These are phyloP conservation scores for Radiomyces spectabilis DNA, from an alignment of 192 early-diverging fungal species.

Conservation along the genomic window DNA sequence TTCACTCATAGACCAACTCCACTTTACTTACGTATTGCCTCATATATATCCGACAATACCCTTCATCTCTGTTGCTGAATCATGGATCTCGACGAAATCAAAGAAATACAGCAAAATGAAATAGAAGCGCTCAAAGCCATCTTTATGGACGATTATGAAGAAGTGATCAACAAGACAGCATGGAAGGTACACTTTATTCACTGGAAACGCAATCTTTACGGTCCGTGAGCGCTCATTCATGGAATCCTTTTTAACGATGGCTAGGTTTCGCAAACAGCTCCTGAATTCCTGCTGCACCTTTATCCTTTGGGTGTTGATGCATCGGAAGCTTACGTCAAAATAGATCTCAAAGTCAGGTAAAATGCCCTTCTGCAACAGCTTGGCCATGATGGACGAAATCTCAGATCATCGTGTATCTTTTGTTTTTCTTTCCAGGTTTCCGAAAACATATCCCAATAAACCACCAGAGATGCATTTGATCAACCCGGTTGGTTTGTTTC, in stretches of 20 bases:
- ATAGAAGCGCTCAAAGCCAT: constrained; percentile 62
- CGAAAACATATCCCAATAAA: constrained; percentile 59
- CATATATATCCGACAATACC: too few species aligned
- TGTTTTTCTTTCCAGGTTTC: constrained; percentile 35
- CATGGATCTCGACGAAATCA: constrained; percentile 39
- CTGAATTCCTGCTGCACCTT: constrained; percentile 46
- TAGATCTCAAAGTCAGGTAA: constrained; percentile 49
- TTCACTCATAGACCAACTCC: too few species aligned
- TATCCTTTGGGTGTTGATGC: constrained; percentile 36
- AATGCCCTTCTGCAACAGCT: background rate
- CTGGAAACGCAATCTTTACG: background rate
- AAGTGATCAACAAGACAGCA: constrained; percentile 33
- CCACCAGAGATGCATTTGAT: constrained; percentile 51
- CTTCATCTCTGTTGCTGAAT: too few species aligned
- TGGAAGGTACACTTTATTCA: constrained; percentile 37
- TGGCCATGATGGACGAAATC: background rate
- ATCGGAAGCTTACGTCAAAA: constrained; percentile 31
- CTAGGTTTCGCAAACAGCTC: constrained; percentile 32
- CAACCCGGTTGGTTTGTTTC: constrained; percentile 42
- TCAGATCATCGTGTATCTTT: constrained; percentile 1
- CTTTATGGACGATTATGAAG: constrained; percentile 51
- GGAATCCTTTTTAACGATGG: background rate
- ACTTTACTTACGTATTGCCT: too few species aligned
- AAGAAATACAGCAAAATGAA: constrained; percentile 64
- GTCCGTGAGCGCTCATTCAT: background rate